A percentile compares a stretch with the other conserved stretches of the same genome.
Conservation (phyloP, 2,329 filamentous ascomycete genomes). For the Decorospora gaudefroyi region DNA sequence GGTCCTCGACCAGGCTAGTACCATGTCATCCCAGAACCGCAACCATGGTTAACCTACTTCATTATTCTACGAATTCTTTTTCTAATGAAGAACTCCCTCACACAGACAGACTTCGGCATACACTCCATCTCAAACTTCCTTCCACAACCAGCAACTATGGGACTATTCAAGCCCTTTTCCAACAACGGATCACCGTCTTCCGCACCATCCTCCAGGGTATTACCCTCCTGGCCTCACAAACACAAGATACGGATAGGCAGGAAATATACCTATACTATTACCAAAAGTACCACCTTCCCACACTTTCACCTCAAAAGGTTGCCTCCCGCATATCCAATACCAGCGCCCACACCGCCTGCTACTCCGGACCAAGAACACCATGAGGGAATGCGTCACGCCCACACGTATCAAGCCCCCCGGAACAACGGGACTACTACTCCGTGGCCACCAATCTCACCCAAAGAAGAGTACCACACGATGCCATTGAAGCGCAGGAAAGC, state of each 20-base stretch:
- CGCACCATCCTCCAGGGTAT: background rate
- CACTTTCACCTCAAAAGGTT: background rate
- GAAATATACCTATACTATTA: no score
- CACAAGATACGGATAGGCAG: no score
- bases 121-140: background rate
- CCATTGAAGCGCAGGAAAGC: background rate
- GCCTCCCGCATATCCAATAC: background rate
- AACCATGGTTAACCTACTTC: background rate
- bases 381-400: background rate
- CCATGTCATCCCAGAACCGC: background rate
- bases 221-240: background rate
- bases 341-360: background rate
- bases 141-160: background rate
- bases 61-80: background rate
- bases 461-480: slow-evolving; percentile 1
- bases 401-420: background rate
- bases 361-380: background rate
- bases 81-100: background rate
- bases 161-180: background rate
- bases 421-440: background rate
- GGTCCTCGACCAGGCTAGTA: background rate
- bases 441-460: background rate
- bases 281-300: no score
- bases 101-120: no score
- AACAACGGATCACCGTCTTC: background rate